phyloP scores from a whole-genome alignment of 768 basidiomycete genomes.

The Asterophora parasitica region DNA sequence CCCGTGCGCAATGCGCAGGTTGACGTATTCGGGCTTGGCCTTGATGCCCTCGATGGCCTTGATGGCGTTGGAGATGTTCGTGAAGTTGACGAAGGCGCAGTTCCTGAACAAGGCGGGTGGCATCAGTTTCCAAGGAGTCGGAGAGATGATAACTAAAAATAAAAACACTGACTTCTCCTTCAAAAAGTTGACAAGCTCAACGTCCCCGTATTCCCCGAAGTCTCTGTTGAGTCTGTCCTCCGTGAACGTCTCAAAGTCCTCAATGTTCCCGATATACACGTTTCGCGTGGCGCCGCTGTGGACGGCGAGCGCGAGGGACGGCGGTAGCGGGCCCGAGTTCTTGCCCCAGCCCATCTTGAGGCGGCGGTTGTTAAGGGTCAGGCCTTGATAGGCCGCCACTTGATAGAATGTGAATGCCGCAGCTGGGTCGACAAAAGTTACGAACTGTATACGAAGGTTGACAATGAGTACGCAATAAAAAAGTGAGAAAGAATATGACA shows the following conservation, averaged over 20 bases:
- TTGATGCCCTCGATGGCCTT: slow-evolving; percentile 98
- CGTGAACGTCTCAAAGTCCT: slow-evolving; percentile 89
- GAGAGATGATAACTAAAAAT: no score
- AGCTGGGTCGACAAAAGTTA: slow-evolving; percentile 92
- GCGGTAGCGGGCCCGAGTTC: slow-evolving; percentile 82
- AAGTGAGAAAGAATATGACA: slow-evolving; percentile 24
- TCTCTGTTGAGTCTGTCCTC: slow-evolving; percentile 89
- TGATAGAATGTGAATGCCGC: slow-evolving; percentile 95
- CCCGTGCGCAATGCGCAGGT: slow-evolving; percentile 88
- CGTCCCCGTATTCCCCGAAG: slow-evolving; percentile 94
- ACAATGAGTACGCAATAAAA: slow-evolving; percentile 4
- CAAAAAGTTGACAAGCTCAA: slow-evolving; percentile 93
- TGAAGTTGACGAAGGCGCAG: slow-evolving; percentile 95
- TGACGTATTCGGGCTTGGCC: slow-evolving; percentile 84
- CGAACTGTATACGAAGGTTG: slow-evolving; percentile 59
- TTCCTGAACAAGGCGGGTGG: no score
- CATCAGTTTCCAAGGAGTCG: no score
- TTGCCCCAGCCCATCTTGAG: slow-evolving; percentile 99
- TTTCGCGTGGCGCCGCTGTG: slow-evolving; percentile 93
- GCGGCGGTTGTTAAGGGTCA: slow-evolving; percentile 89
- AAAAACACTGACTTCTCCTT: slow-evolving; percentile 75
- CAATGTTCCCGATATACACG: slow-evolving; percentile 93
- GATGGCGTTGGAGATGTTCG: slow-evolving; percentile 91
- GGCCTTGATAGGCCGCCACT: slow-evolving; percentile 82
- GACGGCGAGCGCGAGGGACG: slow-evolving; percentile 81